Evolutionary conservation across 2,329 filamentous ascomycete species (phyloP).

Genomic region (Talaromyces sp.): DNA sequence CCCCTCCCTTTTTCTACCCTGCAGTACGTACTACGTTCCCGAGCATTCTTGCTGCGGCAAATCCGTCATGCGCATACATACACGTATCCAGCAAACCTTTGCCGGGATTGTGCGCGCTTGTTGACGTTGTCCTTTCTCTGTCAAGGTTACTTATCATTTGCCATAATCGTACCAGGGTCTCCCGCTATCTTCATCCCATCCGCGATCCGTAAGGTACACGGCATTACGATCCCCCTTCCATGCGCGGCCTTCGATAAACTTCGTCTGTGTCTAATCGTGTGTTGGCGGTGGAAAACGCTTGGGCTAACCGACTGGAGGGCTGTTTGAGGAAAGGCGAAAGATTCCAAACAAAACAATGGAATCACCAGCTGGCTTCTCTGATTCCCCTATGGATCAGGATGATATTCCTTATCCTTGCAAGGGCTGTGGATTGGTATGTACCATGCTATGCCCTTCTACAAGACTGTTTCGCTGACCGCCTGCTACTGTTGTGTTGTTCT

Average conservation of each 20-base stretch:
- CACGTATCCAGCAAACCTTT: background rate
- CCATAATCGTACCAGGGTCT: background rate
- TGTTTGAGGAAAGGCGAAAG: background rate
- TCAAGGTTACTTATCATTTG: background rate
- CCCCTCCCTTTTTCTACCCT: background rate
- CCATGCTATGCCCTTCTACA: background rate
- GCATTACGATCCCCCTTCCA: slow-evolving; percentile 4
- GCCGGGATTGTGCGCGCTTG: background rate
- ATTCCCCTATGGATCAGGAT: slow-evolving; percentile 67
- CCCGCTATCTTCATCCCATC: background rate
- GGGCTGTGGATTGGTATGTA: slow-evolving; percentile 77
- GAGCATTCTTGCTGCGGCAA: slow-evolving; percentile 2
- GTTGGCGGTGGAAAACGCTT: background rate
- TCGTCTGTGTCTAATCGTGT: slow-evolving; percentile 1
- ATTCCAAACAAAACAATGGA: slow-evolving; percentile 41
- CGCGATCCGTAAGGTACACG: background rate
- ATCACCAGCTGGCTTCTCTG: slow-evolving; percentile 49
- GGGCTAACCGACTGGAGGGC: background rate
- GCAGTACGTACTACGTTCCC: background rate
- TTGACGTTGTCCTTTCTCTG: background rate
- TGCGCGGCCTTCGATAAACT: slow-evolving; percentile 5
- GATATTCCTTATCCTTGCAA: slow-evolving; percentile 82
- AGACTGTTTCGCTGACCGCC: slow-evolving; percentile 7
- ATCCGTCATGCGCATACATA: background rate
- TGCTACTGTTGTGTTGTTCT: slow-evolving; percentile 18